Percentiles rank a stretch among this genome's conserved stretches.
These are phyloP conservation scores for Cladorrhinum sp. DNA, from an alignment of 2,329 filamentous ascomycete species.

Conservation along the genomic window DNA sequence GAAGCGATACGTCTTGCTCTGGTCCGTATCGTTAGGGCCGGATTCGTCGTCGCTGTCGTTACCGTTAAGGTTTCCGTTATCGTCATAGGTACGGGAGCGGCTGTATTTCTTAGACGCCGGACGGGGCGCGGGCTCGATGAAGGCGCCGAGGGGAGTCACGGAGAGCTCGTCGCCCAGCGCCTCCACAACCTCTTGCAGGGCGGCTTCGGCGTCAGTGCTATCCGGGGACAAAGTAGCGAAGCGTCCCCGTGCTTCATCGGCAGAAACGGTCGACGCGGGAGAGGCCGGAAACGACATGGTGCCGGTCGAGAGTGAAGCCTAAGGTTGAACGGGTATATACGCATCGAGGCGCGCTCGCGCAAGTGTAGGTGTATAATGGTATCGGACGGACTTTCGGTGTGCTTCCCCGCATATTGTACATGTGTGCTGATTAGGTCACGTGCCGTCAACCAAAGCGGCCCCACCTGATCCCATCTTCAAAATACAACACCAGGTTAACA, in stretches of 20 bases:
- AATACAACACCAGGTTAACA: not conserved
- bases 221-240: constrained; percentile 1
- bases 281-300: not conserved
- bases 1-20: not conserved
- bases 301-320: not conserved
- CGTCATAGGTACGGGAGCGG: not conserved
- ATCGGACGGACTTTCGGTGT: not conserved
- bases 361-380: not conserved
- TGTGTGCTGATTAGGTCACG: no score
- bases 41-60: constrained; percentile 1
- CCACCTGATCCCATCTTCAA: not conserved
- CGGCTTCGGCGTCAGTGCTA: not conserved
- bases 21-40: not conserved
- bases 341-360: not conserved
- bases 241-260: constrained; percentile 1
- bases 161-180: not conserved
- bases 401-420: not conserved
- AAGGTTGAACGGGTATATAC: not conserved
- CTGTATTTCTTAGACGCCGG: not conserved
- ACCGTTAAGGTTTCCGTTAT: no score
- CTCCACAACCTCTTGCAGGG: constrained; percentile 1
- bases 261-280: not conserved
- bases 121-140: not conserved
- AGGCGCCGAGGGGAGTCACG: not conserved
- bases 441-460: not conserved